These are phyloP conservation scores for Kokia cookei DNA, from an alignment of 441 rosid species.

Conservation along the genomic window DNA sequence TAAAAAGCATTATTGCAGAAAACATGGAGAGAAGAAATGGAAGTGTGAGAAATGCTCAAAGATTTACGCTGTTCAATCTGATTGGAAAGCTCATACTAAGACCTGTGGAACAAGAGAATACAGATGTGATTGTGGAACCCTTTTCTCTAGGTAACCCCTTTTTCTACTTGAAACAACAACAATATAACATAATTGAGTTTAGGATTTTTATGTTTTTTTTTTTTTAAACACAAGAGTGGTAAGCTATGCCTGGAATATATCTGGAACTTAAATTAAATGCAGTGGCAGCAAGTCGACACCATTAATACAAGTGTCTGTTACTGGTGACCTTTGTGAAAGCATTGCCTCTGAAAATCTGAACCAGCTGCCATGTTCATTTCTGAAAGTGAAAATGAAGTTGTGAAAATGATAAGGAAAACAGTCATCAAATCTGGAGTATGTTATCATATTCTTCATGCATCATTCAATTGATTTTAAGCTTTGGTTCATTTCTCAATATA, in stretches of 20 bases:
- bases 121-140: conserved; percentile 75
- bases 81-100: conserved; percentile 63
- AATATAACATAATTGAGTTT: too few relatives aligned
- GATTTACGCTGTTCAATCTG: conserved; percentile 63
- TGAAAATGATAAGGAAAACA: conserved; percentile 2
- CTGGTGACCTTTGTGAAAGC: conserved; percentile 21
- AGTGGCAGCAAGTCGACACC: conserved; percentile 31
- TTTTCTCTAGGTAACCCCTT: conserved; percentile 33
- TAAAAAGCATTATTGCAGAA: conserved; percentile 54
- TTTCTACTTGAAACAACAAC: too few relatives aligned
- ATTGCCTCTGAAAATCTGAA: conserved; percentile 16
- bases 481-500: not conserved
- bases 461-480: not conserved
- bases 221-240: conserved; percentile 8
- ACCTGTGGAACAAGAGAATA: conserved; percentile 77
- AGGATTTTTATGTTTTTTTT: not conserved
- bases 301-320: conserved; percentile 31
- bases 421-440: conserved; percentile 10
- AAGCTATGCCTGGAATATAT: conserved; percentile 34
- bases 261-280: conserved; percentile 25
- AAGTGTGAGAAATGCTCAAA: conserved; percentile 56
- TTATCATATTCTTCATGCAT: not conserved
- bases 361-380: conserved; percentile 12
- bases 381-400: not conserved
- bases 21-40: conserved; percentile 66